Percentiles rank a stretch among this genome's conserved stretches.
These are phyloP conservation scores for Beauveria sp. DNA, from an alignment of 2,329 filamentous ascomycete species.

Conservation along the genomic window DNA sequence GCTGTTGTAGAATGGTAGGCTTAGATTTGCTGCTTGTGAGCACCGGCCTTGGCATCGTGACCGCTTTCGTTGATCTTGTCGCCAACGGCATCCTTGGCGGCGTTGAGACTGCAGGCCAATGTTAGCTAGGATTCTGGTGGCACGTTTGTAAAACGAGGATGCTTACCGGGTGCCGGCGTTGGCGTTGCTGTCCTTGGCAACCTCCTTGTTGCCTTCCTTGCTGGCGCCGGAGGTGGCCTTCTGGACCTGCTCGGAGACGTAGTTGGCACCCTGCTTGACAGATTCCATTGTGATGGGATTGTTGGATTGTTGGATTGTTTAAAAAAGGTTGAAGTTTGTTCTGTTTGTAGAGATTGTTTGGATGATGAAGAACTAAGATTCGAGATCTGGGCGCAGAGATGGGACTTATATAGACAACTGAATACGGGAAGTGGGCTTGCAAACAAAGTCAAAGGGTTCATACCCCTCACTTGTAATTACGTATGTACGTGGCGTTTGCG, in stretches of 20 bases:
- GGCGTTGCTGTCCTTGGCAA: constrained; percentile 55
- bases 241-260: constrained; percentile 56
- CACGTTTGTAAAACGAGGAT: not conserved
- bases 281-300: constrained; percentile 37
- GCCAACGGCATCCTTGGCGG: constrained; percentile 40
- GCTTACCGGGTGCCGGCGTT: constrained; percentile 44
- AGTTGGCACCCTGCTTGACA: constrained; percentile 56
- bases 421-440: constrained; percentile 2
- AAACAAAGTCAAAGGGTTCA: not conserved
- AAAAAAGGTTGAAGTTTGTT: constrained; percentile 4
- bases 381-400: constrained; percentile 18
- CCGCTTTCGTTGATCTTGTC: constrained; percentile 38
- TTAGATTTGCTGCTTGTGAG: constrained; percentile 36
- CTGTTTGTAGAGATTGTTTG: constrained; percentile 10
- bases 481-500: not conserved
- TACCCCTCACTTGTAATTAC: constrained; percentile 10
- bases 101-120: constrained; percentile 29
- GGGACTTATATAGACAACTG: constrained; percentile 5
- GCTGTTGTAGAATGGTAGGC: not conserved
- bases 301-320: not conserved
- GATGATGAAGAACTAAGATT: constrained; percentile 12
- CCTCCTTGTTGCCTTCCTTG: constrained; percentile 64
- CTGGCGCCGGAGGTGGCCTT: constrained; percentile 45
- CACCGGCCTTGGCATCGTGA: constrained; percentile 32
- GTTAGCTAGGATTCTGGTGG: not conserved